Conservation (phyloP, 192 early-diverging fungal genomes). For the Backusella tarrabulga region DNA sequence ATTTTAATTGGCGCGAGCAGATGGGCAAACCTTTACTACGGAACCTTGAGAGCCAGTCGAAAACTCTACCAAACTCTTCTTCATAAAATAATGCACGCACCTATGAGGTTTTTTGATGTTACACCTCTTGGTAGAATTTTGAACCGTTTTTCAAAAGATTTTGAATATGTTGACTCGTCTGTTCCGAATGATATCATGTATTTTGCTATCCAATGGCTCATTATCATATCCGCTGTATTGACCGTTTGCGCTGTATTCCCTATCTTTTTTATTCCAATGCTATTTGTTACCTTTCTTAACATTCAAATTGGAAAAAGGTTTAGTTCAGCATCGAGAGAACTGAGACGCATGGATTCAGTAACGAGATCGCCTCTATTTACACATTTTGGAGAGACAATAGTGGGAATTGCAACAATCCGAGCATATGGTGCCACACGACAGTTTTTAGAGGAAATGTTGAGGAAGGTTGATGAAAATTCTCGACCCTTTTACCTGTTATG, state of each 20-base stretch:
- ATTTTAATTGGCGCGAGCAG: slow-evolving; percentile 32
- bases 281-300: slow-evolving; percentile 42
- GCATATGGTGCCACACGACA: slow-evolving; percentile 70
- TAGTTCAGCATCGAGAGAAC: slow-evolving; percentile 68
- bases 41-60: slow-evolving; percentile 54
- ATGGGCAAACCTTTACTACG: slow-evolving; percentile 32
- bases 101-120: slow-evolving; percentile 84
- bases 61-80: slow-evolving; percentile 56
- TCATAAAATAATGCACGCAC: slow-evolving; percentile 58
- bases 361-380: slow-evolving; percentile 73
- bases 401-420: slow-evolving; percentile 78
- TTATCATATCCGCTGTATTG: slow-evolving; percentile 50
- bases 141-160: slow-evolving; percentile 88
- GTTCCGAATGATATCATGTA: slow-evolving; percentile 50
- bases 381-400: slow-evolving; percentile 71
- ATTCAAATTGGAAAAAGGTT: slow-evolving; percentile 53
- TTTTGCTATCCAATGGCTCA: slow-evolving; percentile 47
- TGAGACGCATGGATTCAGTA: slow-evolving; percentile 82
- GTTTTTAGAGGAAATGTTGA: slow-evolving; percentile 59
- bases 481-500: slow-evolving; percentile 79
- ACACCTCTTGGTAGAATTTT: slow-evolving; percentile 83
- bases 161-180: slow-evolving; percentile 69
- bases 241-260: slow-evolving; percentile 65
- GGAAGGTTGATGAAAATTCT: slow-evolving; percentile 55
- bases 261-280: slow-evolving; percentile 52